Evolutionary conservation across 352 stramenopile genomes (phyloP).

Genomic region (Phytophthora sansomeana): DNA sequence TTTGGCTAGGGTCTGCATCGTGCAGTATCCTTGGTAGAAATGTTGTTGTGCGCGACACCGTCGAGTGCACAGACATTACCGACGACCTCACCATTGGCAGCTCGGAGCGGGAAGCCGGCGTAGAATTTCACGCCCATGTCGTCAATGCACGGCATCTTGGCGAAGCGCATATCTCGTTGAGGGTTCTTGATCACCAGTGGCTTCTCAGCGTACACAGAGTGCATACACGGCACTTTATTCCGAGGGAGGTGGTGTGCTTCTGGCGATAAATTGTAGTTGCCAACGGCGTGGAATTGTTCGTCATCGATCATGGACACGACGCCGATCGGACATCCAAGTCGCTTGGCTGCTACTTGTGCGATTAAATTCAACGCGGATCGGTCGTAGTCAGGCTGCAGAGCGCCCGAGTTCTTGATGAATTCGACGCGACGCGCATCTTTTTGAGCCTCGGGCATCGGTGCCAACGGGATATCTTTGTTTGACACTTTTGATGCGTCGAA

Average conservation of each 20-base stretch:
- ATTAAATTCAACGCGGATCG: conserved; percentile 59
- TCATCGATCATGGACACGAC: conserved; percentile 70
- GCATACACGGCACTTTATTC: conserved; percentile 66
- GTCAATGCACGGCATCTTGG: conserved; percentile 55
- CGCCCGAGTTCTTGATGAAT: conserved; percentile 54
- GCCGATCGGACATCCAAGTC: conserved; percentile 62
- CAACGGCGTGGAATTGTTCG: conserved; percentile 56
- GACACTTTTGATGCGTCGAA: conserved; percentile 46
- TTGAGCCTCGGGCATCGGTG: conserved; percentile 41
- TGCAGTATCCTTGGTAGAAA: conserved; percentile 77
- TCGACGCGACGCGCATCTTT: conserved; percentile 57
- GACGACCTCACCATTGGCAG: conserved; percentile 56
- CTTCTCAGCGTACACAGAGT: conserved; percentile 66
- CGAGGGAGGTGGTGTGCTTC: conserved; percentile 40
- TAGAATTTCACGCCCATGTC: conserved; percentile 69
- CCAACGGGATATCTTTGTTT: conserved; percentile 53
- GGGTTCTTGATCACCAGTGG: conserved; percentile 73
- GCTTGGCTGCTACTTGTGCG: conserved; percentile 58
- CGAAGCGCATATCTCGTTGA: conserved; percentile 69
- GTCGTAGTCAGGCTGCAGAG: conserved; percentile 55
- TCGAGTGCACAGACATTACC: conserved; percentile 55
- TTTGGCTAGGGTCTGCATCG: conserved; percentile 65
- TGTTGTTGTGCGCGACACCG: conserved; percentile 50
- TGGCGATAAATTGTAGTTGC: conserved; percentile 51
- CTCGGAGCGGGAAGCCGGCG: conserved; percentile 61